Percentiles rank a stretch among this genome's conserved stretches.
Conservation (phyloP, 805 yeast genomes). For the Candida wancherniae region DNA sequence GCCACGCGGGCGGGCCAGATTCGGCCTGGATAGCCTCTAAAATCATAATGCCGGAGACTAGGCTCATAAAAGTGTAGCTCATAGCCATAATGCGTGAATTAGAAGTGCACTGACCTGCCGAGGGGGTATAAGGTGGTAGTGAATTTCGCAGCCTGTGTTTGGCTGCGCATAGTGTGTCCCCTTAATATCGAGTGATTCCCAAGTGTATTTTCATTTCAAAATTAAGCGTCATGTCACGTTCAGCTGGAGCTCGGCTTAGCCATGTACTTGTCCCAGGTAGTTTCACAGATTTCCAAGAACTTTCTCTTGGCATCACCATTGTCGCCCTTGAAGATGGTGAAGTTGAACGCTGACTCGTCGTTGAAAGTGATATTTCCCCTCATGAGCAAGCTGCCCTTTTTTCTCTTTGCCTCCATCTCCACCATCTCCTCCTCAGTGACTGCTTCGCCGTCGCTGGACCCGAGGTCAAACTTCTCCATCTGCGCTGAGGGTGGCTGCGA, state of each 20-base stretch:
- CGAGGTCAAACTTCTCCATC: conserved; percentile 13
- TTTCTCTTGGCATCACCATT: conserved; percentile 25
- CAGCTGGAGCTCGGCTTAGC: too few species aligned
- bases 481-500: conserved; percentile 53
- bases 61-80: too few species aligned
- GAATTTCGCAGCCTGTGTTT: too few species aligned
- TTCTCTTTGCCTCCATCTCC: conserved; percentile 13
- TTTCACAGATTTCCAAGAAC: conserved; percentile 39
- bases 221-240: conserved; percentile 1
- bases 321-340: conserved; percentile 14
- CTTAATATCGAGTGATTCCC: too few species aligned
- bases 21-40: too few species aligned
- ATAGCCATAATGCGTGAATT: too few species aligned
- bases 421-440: conserved; percentile 12
- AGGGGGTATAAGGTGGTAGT: too few species aligned
- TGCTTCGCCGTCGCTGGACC: conserved; percentile 10
- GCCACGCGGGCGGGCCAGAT: too few species aligned
- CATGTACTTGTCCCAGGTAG: conserved; percentile 38
- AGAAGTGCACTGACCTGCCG: too few species aligned
- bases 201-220: not conserved
- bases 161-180: too few species aligned
- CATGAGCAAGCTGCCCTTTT: conserved; percentile 6
- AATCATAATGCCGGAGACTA: too few species aligned
- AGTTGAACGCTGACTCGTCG: conserved; percentile 16
- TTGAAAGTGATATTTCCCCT: conserved; percentile 15